A percentile compares a stretch with the other conserved stretches of the same genome.
Evolutionary conservation across 805 yeast species (phyloP).

Genomic region (Zygotorulaspora danielsina): DNA sequence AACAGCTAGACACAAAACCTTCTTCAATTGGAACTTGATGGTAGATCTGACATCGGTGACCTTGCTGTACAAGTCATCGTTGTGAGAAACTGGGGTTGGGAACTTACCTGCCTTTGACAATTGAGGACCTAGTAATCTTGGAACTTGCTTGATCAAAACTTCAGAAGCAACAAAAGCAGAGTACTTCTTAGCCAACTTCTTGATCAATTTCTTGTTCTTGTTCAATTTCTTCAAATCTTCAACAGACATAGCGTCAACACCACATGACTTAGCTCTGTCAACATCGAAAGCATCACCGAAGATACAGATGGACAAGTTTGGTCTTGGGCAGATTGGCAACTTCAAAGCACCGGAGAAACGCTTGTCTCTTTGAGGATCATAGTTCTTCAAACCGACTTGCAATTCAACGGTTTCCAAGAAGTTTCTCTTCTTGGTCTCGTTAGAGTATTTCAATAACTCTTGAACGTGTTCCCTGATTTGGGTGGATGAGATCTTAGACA

Average conservation of each 20-base stretch:
- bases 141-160: constrained; percentile 98
- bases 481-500: constrained; percentile 87
- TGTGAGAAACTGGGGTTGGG: constrained; percentile 99
- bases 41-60: constrained; percentile 97
- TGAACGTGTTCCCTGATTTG: constrained; percentile 97
- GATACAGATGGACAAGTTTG: constrained; percentile 99
- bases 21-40: constrained; percentile 99
- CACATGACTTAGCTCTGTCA: constrained; percentile 99
- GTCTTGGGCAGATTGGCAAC: constrained; percentile 99
- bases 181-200: constrained; percentile 99
- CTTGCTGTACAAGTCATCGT: constrained; percentile 95
- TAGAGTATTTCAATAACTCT: constrained; percentile 83
- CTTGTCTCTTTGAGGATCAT: constrained; percentile 99
- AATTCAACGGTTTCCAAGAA: constrained; percentile 99
- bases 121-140: constrained; percentile 99
- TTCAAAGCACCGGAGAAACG: constrained; percentile 99
- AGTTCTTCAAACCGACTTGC: constrained; percentile 99
- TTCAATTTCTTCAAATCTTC: constrained; percentile 99
- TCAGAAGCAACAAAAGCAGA: constrained; percentile 99
- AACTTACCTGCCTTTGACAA: constrained; percentile 99
- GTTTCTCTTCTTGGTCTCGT: constrained; percentile 99
- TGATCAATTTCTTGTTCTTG: constrained; percentile 99
- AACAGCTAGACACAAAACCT: constrained; percentile 98
- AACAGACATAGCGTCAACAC: constrained; percentile 99
- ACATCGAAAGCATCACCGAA: constrained; percentile 99